phyloP scores from a whole-genome alignment of 1,284 basidiomycete species.

The Ganoderma boninense region DNA sequence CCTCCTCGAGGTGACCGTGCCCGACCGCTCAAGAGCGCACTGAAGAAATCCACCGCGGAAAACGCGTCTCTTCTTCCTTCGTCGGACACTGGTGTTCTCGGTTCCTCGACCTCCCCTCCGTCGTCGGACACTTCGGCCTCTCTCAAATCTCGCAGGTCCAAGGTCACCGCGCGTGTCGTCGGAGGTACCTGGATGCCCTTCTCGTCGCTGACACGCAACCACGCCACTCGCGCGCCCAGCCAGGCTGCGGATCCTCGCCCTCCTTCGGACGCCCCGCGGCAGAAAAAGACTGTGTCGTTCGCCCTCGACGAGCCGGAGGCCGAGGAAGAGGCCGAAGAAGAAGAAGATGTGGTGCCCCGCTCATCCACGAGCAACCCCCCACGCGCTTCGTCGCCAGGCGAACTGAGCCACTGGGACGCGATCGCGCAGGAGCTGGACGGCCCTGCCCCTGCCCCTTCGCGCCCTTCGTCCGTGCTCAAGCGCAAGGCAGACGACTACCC shows the following conservation, averaged over 20 bases:
- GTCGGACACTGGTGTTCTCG: conserved; percentile 2
- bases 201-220: conserved; percentile 6
- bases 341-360: no score
- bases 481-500: conserved; percentile 10
- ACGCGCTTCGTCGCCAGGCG: not conserved
- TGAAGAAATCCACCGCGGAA: conserved; percentile 23
- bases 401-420: conserved; percentile 10
- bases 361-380: not conserved
- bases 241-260: not conserved
- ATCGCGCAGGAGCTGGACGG: conserved; percentile 16
- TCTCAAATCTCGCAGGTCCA: not conserved
- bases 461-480: not conserved
- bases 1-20: not conserved
- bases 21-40: conserved; percentile 28
- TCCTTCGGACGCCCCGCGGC: not conserved
- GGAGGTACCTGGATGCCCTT: conserved; percentile 11
- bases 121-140: not conserved
- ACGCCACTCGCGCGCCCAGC: not conserved
- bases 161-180: not conserved
- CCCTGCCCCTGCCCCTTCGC: not conserved
- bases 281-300: conserved; percentile 29
- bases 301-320: conserved; percentile 7
- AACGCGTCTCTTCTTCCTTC: not conserved
- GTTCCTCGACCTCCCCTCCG: not conserved
- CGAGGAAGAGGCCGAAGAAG: no score